Conservation (phyloP, 345 rosid species). For the Rhizophora apiculata region DNA sequence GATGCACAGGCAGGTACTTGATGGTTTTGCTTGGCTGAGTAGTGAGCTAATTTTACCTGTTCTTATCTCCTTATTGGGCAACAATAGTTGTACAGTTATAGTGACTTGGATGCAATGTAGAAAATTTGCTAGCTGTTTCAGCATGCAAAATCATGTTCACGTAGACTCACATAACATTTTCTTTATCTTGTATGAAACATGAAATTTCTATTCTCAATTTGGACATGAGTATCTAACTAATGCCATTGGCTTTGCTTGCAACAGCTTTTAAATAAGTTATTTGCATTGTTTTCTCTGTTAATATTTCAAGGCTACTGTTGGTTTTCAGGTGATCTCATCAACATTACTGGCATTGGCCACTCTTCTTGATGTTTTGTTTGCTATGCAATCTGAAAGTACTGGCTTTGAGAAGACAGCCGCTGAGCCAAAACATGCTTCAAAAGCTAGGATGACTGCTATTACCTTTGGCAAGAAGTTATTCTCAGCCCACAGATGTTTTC, state of each 20-base stretch:
- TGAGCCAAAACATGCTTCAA: constrained; percentile 64
- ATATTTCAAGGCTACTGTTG: constrained; percentile 14
- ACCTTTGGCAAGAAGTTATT: constrained; percentile 77
- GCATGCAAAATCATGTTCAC: no score
- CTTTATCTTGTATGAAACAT: no score
- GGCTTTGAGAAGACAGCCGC: constrained; percentile 51
- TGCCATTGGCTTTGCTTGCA: background rate
- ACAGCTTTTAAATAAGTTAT: background rate
- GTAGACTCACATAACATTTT: no score
- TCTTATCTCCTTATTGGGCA: no score
- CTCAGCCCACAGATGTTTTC: constrained; percentile 63
- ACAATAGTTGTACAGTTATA: no score
- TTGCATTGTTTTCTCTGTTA: background rate
- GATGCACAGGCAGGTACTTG: constrained; percentile 86
- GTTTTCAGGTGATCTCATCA: constrained; percentile 71
- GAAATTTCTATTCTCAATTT: no score
- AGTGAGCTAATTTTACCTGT: background rate
- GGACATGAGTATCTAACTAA: no score
- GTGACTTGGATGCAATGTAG: no score
- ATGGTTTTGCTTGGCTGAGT: constrained; percentile 8
- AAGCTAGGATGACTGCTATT: constrained; percentile 68
- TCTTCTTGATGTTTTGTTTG: constrained; percentile 69
- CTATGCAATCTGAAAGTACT: constrained; percentile 45
- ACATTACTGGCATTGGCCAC: constrained; percentile 85
- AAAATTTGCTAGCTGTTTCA: no score